These are phyloP conservation scores for Ceratobasidium sp. DNA, from an alignment of 1,284 basidiomycete genomes.

Conservation along the genomic window DNA sequence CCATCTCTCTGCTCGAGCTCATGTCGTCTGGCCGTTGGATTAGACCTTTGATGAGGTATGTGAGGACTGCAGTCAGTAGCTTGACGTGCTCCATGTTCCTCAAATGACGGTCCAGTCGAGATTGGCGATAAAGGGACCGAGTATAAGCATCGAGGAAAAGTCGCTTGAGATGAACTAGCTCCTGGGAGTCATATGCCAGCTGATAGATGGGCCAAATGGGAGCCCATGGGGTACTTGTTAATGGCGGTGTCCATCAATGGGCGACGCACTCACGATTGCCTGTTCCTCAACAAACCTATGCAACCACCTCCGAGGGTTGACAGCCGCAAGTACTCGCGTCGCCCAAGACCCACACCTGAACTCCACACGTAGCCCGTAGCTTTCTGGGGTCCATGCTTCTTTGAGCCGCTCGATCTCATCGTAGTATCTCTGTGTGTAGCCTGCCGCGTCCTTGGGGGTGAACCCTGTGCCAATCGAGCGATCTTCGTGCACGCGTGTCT, in stretches of 20 bases:
- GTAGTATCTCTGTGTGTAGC: background rate
- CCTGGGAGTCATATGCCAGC: background rate
- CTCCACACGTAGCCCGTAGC: background rate
- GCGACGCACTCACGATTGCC: background rate
- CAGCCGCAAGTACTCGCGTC: background rate
- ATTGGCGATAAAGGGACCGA: background rate
- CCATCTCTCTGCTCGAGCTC: conserved; percentile 15
- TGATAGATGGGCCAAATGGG: too few species aligned
- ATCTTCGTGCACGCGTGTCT: conserved; percentile 6
- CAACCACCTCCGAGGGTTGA: background rate
- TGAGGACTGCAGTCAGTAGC: conserved; percentile 8
- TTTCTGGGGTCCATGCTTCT: background rate
- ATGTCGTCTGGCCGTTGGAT: conserved; percentile 9
- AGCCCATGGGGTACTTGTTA: too few species aligned
- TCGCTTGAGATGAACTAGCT: background rate
- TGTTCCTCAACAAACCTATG: background rate
- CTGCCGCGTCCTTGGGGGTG: background rate
- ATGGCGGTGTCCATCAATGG: too few species aligned
- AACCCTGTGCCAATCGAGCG: conserved; percentile 9
- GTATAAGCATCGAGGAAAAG: background rate
- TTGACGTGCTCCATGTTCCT: too few species aligned
- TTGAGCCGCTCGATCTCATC: background rate
- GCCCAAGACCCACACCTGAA: conserved; percentile 1
- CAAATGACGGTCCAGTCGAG: background rate
- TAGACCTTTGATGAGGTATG: conserved; percentile 2